These are phyloP conservation scores for Penicillium sp. DNA, from an alignment of 2,329 filamentous ascomycete genomes.

Conservation along the genomic window DNA sequence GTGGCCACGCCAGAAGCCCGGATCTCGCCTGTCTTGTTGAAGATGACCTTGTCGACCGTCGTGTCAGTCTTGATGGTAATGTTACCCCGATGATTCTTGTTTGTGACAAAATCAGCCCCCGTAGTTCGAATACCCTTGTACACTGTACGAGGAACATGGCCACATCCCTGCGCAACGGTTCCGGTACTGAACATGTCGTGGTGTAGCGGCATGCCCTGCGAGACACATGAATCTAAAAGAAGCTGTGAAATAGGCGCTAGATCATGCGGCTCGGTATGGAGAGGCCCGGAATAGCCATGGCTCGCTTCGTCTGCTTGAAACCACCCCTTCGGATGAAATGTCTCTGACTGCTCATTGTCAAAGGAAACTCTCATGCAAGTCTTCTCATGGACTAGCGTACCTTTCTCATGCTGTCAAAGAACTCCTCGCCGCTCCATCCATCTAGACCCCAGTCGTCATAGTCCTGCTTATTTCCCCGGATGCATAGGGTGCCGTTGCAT, in stretches of 20 bases:
- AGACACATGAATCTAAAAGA: slow-evolving; percentile 57
- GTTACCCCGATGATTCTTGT: slow-evolving; percentile 46
- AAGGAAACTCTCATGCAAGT: neutral
- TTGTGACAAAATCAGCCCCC: slow-evolving; percentile 55
- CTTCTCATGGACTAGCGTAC: slow-evolving; percentile 25
- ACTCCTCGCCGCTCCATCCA: slow-evolving; percentile 59
- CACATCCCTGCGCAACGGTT: slow-evolving; percentile 56
- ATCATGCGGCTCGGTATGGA: slow-evolving; percentile 60
- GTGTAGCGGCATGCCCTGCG: slow-evolving; percentile 56
- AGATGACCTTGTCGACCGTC: slow-evolving; percentile 55
- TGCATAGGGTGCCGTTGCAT: slow-evolving; percentile 47
- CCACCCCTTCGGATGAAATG: slow-evolving; percentile 60
- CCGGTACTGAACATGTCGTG: slow-evolving; percentile 62
- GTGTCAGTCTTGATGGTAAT: slow-evolving; percentile 52
- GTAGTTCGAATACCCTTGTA: slow-evolving; percentile 56
- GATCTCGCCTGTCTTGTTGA: slow-evolving; percentile 42
- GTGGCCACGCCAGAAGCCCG: slow-evolving; percentile 43
- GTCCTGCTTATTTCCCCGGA: slow-evolving; percentile 47
- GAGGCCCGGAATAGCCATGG: slow-evolving; percentile 55
- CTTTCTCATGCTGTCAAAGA: slow-evolving; percentile 60
- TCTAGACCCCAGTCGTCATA: slow-evolving; percentile 57
- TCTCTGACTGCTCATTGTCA: slow-evolving; percentile 47
- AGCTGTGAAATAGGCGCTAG: slow-evolving; percentile 60
- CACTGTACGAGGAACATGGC: slow-evolving; percentile 56
- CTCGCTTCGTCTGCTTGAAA: slow-evolving; percentile 51